Evolutionary conservation across 306 rosid species (phyloP).

Genomic region (Argentina anserina): DNA sequence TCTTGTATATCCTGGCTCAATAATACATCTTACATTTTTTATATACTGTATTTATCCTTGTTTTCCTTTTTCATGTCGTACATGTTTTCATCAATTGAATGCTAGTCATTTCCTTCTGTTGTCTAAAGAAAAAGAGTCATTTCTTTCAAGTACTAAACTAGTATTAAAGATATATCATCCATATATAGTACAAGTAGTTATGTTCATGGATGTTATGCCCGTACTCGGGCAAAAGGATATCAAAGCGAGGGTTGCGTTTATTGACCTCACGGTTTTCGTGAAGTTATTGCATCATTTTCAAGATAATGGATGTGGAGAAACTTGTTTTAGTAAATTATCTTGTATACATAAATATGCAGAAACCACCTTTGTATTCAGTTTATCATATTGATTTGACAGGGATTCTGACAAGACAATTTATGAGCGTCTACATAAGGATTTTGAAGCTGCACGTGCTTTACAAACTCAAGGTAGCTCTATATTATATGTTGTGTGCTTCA

Average conservation of each 20-base stretch:
- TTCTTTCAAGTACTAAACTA: not conserved
- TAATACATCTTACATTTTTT: not conserved
- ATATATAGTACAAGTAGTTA: not conserved
- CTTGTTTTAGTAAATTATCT: not conserved
- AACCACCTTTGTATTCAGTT: not conserved
- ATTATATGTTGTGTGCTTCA: constrained; percentile 5
- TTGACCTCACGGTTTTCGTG: not conserved
- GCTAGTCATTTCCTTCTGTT: too few relatives aligned
- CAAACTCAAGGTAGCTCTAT: constrained; percentile 73
- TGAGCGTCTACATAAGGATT: constrained; percentile 78
- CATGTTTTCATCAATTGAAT: not conserved
- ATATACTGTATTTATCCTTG: not conserved
- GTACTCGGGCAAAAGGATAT: not conserved
- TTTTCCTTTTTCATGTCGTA: not conserved
- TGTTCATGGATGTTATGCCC: not conserved
- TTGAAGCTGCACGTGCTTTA: constrained; percentile 77
- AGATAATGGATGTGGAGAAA: not conserved
- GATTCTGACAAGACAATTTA: constrained; percentile 84
- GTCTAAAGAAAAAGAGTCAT: too few relatives aligned
- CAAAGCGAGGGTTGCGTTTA: not conserved
- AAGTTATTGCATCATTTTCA: not conserved
- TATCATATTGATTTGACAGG: constrained; percentile 35
- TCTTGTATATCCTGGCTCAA: not conserved
- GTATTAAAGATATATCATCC: not conserved
- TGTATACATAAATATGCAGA: not conserved